Percentiles rank a stretch among this genome's conserved stretches.
These are phyloP conservation scores for Agaricus blazei DNA, from an alignment of 768 basidiomycete species.

Conservation along the genomic window DNA sequence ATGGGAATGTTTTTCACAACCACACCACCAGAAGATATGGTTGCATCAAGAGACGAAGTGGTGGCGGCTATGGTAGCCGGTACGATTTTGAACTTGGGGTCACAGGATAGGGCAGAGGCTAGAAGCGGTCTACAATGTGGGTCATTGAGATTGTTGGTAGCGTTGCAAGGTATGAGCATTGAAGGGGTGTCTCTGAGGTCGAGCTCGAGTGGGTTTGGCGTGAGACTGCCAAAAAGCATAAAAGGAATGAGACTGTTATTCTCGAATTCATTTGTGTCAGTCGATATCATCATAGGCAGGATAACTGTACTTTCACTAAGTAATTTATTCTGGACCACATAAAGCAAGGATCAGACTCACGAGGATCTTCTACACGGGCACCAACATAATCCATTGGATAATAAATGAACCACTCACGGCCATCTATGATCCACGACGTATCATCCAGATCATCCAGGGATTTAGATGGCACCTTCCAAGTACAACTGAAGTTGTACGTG, in stretches of 20 bases:
- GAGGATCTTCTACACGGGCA: no score
- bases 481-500: neutral
- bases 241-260: neutral
- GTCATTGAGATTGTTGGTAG: no score
- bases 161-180: no score
- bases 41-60: neutral
- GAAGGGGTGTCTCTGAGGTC: no score
- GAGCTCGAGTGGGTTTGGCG: no score
- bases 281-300: neutral
- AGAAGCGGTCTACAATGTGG: neutral
- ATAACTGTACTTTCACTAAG: neutral
- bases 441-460: neutral
- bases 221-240: no score
- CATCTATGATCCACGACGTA: neutral
- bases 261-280: neutral
- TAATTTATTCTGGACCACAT: no score
- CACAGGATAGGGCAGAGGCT: neutral
- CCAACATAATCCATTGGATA: neutral
- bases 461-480: neutral
- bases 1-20: neutral
- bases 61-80: conserved; percentile 1
- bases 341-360: no score
- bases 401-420: neutral
- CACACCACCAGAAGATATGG: neutral
- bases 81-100: neutral